phyloP scores from a whole-genome alignment of 2,329 filamentous ascomycete species.

The Ascochyta viciae-villosae region DNA sequence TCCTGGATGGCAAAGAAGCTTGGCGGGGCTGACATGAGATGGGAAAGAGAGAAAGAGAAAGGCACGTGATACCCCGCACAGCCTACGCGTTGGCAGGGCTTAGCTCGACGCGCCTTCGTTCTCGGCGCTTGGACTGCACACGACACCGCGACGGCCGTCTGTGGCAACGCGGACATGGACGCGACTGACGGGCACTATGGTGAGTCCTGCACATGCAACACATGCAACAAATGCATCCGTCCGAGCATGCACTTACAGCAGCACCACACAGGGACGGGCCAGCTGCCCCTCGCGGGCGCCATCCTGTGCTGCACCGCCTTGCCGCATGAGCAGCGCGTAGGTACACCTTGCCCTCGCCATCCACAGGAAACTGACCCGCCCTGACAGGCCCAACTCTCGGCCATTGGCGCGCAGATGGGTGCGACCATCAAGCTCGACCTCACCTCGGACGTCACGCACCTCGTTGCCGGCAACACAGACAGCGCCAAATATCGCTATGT shows the following conservation, averaged over 20 bases:
- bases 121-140: slow-evolving; percentile 21
- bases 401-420: slow-evolving; percentile 79
- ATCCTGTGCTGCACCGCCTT: slow-evolving; percentile 90
- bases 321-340: slow-evolving; percentile 77
- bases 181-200: slow-evolving; percentile 38
- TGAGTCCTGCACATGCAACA: slow-evolving; percentile 21
- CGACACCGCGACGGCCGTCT: slow-evolving; percentile 26
- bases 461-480: slow-evolving; percentile 86
- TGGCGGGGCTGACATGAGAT: slow-evolving; percentile 2
- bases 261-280: slow-evolving; percentile 33
- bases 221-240: background rate
- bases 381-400: slow-evolving; percentile 62
- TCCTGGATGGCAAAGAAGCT: background rate
- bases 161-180: slow-evolving; percentile 33
- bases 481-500: slow-evolving; percentile 97
- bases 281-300: slow-evolving; percentile 61
- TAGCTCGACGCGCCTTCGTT: slow-evolving; percentile 6
- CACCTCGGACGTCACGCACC: slow-evolving; percentile 93
- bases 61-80: slow-evolving; percentile 16
- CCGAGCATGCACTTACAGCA: slow-evolving; percentile 16
- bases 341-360: slow-evolving; percentile 4
- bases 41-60: background rate
- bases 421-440: slow-evolving; percentile 88
- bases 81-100: slow-evolving; percentile 10
- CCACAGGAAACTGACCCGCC: slow-evolving; percentile 4